phyloP scores from a whole-genome alignment of 2,329 filamentous ascomycete genomes.

The Epichloe coenophiala region DNA sequence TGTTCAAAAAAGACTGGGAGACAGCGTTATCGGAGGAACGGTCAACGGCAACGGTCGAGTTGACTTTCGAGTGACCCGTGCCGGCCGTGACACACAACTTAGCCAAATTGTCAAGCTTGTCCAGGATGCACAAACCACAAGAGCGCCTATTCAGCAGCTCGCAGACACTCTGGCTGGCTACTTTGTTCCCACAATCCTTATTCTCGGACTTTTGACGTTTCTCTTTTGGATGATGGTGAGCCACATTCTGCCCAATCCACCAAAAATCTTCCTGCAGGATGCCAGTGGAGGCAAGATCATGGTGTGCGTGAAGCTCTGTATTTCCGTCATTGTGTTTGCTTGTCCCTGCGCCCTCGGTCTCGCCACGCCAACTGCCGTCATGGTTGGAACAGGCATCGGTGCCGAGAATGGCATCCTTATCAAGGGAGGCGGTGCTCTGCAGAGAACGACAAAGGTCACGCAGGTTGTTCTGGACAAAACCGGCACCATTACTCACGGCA shows the following conservation, averaged over 20 bases:
- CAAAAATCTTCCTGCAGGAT: constrained; percentile 69
- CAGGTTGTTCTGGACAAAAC: constrained; percentile 94
- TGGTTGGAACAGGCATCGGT: constrained; percentile 96
- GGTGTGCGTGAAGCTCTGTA: constrained; percentile 94
- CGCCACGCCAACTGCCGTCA: constrained; percentile 90
- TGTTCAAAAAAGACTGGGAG: constrained; percentile 68
- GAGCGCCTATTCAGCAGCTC: constrained; percentile 86
- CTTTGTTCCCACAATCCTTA: constrained; percentile 82
- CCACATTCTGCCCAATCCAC: constrained; percentile 71
- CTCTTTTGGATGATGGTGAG: constrained; percentile 89
- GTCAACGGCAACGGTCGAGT: constrained; percentile 88
- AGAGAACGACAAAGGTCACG: constrained; percentile 79
- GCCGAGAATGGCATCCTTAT: constrained; percentile 95
- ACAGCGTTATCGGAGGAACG: constrained; percentile 76
- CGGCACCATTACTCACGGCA: constrained; percentile 83
- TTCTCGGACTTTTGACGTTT: constrained; percentile 76
- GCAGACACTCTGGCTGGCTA: constrained; percentile 86
- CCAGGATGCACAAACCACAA: constrained; percentile 87
- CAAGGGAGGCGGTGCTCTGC: constrained; percentile 85
- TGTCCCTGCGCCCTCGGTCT: constrained; percentile 95
- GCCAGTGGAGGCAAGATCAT: constrained; percentile 83
- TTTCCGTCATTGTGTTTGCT: constrained; percentile 95
- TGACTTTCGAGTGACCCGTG: constrained; percentile 84
- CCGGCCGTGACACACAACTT: constrained; percentile 88
- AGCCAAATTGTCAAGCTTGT: constrained; percentile 98